phyloP scores from a whole-genome alignment of 2,329 filamentous ascomycete genomes.

The Ceratocystiopsis brevicomis region DNA sequence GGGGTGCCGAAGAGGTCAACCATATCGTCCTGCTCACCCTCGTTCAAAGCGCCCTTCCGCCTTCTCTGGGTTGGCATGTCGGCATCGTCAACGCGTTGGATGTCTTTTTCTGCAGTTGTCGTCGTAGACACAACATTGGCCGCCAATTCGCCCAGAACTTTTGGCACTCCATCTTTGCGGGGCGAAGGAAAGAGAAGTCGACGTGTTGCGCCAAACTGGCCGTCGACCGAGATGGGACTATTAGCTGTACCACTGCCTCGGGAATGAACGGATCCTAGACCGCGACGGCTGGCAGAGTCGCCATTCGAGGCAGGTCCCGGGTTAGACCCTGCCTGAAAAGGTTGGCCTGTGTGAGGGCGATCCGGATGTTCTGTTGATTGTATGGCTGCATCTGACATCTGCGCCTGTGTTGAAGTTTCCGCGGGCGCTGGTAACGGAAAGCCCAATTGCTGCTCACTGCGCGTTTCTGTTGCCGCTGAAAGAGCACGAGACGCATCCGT shows the following conservation, averaged over 20 bases:
- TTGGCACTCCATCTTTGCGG: constrained; percentile 42
- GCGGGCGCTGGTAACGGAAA: too few species aligned
- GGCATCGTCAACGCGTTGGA: background rate
- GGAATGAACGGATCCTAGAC: constrained; percentile 31
- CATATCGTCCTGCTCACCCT: constrained; percentile 17
- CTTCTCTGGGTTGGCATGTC: constrained; percentile 9
- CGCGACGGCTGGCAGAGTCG: constrained; percentile 15
- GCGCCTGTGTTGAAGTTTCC: background rate
- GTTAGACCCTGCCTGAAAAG: constrained; percentile 17
- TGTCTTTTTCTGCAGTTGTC: too few species aligned
- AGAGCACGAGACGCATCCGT: too few species aligned
- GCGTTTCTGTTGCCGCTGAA: too few species aligned
- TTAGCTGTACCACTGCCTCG: constrained; percentile 34
- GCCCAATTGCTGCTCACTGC: too few species aligned
- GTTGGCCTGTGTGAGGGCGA: background rate
- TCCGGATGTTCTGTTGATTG: background rate
- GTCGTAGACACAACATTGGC: constrained; percentile 25
- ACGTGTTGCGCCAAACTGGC: constrained; percentile 38
- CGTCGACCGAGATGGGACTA: constrained; percentile 35
- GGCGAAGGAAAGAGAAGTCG: constrained; percentile 63
- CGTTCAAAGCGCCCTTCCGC: constrained; percentile 15
- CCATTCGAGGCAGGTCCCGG: constrained; percentile 12
- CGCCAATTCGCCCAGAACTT: constrained; percentile 38
- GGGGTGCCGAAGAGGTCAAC: constrained; percentile 47
- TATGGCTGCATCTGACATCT: background rate